phyloP scores from a whole-genome alignment of 306 rosid species.

The Vigna radiata region DNA sequence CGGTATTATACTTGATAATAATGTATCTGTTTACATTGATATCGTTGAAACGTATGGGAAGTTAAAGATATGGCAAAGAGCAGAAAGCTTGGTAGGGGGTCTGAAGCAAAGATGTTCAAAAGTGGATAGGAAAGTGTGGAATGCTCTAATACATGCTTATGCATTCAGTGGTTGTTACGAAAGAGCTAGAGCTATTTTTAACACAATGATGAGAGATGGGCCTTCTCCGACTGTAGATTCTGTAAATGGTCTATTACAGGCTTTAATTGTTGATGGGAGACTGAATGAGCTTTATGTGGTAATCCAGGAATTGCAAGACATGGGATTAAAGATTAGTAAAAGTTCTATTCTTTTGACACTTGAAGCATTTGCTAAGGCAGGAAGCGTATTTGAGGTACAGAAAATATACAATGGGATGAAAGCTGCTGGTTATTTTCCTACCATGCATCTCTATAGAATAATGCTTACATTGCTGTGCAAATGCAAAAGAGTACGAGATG shows the following conservation, averaged over 20 bases:
- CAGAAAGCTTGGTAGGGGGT: conserved; percentile 89
- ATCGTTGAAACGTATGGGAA: conserved; percentile 82
- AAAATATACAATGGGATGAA: conserved; percentile 95
- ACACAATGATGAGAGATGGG: conserved; percentile 93
- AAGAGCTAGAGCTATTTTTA: conserved; percentile 91
- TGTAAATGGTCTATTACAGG: conserved; percentile 80
- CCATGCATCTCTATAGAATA: conserved; percentile 80
- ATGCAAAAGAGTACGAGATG: conserved; percentile 79
- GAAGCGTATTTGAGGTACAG: conserved; percentile 87
- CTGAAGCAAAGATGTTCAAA: conserved; percentile 60
- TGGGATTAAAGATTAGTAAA: conserved; percentile 87
- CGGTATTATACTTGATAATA: conserved; percentile 53
- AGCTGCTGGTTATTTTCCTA: conserved; percentile 94
- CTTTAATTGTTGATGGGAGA: conserved; percentile 80
- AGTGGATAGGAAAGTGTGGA: conserved; percentile 87
- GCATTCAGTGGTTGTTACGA: conserved; percentile 88
- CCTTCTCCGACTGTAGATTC: conserved; percentile 89
- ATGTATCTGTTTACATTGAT: conserved; percentile 53
- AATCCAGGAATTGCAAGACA: conserved; percentile 92
- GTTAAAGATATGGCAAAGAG: conserved; percentile 84
- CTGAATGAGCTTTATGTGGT: conserved; percentile 85
- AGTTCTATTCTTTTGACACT: conserved; percentile 88
- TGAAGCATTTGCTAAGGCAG: conserved; percentile 84
- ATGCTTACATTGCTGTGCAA: conserved; percentile 76
- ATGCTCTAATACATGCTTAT: conserved; percentile 87